These are phyloP conservation scores for Mrakia blollopis DNA, from an alignment of 768 basidiomycete genomes.

Conservation along the genomic window DNA sequence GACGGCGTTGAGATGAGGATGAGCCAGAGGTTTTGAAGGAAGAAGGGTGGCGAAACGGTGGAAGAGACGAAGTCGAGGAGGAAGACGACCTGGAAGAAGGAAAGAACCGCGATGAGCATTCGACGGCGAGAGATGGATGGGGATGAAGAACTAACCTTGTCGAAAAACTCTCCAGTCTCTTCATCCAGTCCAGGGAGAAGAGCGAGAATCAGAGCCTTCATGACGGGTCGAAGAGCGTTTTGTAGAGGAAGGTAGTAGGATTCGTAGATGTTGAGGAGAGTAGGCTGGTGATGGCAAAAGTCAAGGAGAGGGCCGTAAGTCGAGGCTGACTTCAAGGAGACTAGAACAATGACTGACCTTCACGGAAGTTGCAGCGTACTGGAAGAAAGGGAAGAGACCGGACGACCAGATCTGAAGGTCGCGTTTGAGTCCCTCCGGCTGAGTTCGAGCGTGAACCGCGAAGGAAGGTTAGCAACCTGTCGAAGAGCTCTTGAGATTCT, in stretches of 20 bases:
- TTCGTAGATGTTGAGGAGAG: slow-evolving; percentile 85
- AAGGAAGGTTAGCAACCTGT: neutral
- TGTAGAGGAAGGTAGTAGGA: slow-evolving; percentile 85
- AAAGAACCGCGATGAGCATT: neutral
- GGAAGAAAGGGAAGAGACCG: slow-evolving; percentile 96
- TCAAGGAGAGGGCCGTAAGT: neutral
- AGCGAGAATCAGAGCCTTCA: slow-evolving; percentile 90
- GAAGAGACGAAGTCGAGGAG: slow-evolving; percentile 76
- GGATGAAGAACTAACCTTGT: slow-evolving; percentile 45
- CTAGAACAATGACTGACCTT: slow-evolving; percentile 53
- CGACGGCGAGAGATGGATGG: neutral
- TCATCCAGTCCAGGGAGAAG: slow-evolving; percentile 93
- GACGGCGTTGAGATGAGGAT: slow-evolving; percentile 83
- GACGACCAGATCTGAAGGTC: slow-evolving; percentile 92
- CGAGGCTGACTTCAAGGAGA: neutral
- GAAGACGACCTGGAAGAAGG: slow-evolving; percentile 58
- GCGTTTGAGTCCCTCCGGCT: slow-evolving; percentile 79
- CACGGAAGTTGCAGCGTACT: slow-evolving; percentile 98
- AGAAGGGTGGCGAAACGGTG: slow-evolving; percentile 79
- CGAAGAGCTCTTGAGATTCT: neutral
- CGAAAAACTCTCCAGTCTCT: slow-evolving; percentile 95
- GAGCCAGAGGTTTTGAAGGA: slow-evolving; percentile 93
- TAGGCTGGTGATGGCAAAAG: slow-evolving; percentile 53
- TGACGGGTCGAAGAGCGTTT: slow-evolving; percentile 71
- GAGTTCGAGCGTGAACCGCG: neutral